A percentile compares a stretch with the other conserved stretches of the same genome.
phyloP scores from a whole-genome alignment of 2,329 filamentous ascomycete genomes.

The Colletotrichum sp. region DNA sequence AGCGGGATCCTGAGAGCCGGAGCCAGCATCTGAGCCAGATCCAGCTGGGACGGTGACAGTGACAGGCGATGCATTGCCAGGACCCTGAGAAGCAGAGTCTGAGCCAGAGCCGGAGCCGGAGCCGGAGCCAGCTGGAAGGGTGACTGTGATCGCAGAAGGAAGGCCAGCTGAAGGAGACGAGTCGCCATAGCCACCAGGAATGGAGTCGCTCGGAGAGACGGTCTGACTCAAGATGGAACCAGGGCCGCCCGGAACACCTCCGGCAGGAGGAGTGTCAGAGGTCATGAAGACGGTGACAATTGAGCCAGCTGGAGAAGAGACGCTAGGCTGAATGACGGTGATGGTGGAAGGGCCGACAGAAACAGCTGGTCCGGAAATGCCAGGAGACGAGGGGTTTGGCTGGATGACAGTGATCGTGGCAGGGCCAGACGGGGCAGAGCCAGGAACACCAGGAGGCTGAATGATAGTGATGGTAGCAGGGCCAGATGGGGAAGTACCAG shows the following conservation, averaged over 20 bases:
- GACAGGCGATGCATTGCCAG: background rate
- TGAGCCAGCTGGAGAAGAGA: background rate
- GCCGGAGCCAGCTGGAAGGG: background rate
- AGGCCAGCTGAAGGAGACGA: background rate
- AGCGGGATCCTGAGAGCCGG: background rate
- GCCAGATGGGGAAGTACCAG: background rate
- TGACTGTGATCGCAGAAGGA: background rate
- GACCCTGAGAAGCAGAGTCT: background rate
- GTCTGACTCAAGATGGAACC: background rate
- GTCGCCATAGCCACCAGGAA: conserved; percentile 9
- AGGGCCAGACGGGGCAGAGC: background rate
- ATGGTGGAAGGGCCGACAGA: background rate
- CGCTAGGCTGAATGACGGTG: background rate
- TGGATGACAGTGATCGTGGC: background rate
- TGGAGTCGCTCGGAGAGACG: background rate
- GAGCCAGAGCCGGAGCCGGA: background rate
- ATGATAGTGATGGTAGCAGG: background rate
- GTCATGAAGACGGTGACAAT: background rate
- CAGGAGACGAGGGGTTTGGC: background rate
- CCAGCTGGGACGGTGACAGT: background rate
- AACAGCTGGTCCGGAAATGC: background rate
- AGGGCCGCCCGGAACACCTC: background rate
- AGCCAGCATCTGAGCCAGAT: background rate
- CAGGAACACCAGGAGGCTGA: background rate
- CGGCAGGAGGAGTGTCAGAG: background rate